phyloP scores from a whole-genome alignment of 2,329 filamentous ascomycete species.

The Sporothrix inflata region DNA sequence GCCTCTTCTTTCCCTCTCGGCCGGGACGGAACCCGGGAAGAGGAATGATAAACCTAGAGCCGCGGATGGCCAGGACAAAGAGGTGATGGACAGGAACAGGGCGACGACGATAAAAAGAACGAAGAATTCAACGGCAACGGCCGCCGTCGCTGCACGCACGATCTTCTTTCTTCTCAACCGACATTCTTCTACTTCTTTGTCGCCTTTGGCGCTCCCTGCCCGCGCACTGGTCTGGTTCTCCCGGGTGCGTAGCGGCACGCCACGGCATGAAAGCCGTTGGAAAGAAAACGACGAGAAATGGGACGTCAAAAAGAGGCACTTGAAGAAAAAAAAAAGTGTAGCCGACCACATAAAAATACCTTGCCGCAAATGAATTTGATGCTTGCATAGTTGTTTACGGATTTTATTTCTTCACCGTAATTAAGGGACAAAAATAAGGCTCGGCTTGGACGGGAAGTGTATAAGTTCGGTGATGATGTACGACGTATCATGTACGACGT shows the following conservation, averaged over 20 bases:
- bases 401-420: not conserved
- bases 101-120: not conserved
- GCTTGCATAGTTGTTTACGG: not conserved
- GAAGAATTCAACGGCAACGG: not conserved
- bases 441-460: not conserved
- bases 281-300: not conserved
- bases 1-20: not conserved
- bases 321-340: too few relatives aligned
- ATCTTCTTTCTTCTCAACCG: not conserved
- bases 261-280: not conserved
- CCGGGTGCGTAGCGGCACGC: not conserved
- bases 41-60: not conserved
- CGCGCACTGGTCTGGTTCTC: not conserved
- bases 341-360: not conserved
- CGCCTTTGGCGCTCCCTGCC: not conserved
- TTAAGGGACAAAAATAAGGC: not conserved
- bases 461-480: too few relatives aligned
- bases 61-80: not conserved
- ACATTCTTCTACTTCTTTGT: not conserved
- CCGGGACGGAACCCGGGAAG: not conserved
- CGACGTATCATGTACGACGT: not conserved
- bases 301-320: too few relatives aligned
- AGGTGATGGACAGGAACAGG: not conserved
- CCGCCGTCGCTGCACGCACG: not conserved
- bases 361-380: not conserved